A percentile compares a stretch with the other conserved stretches of the same genome.
Conservation (phyloP, 2,329 filamentous ascomycete species). For the Drechslerella coelobrocha region DNA sequence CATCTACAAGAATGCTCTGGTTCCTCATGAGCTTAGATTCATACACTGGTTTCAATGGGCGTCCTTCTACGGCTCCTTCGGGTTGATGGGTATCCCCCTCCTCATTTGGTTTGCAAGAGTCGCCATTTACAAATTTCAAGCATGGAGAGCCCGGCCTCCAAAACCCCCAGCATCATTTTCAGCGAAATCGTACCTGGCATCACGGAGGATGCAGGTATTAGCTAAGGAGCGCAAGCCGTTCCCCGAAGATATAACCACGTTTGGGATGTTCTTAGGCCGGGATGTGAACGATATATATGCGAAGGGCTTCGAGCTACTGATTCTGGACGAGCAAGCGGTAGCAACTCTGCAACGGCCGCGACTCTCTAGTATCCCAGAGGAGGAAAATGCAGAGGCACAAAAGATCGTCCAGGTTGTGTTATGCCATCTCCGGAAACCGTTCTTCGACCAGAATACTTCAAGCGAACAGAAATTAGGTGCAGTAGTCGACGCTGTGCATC, state of each 20-base stretch:
- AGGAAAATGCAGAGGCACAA: constrained; percentile 4
- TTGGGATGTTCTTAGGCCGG: constrained; percentile 32
- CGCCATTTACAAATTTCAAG: constrained; percentile 35
- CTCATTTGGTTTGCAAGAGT: constrained; percentile 41
- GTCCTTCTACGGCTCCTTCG: constrained; percentile 41
- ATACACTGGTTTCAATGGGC: constrained; percentile 39
- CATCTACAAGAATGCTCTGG: constrained; percentile 37
- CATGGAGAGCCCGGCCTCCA: constrained; percentile 36
- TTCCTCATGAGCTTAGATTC: constrained; percentile 34
- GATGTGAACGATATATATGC: constrained; percentile 31
- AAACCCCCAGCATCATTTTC: constrained; percentile 28
- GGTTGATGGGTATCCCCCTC: constrained; percentile 36
- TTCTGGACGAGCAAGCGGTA: constrained; percentile 40
- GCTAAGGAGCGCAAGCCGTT: constrained; percentile 15
- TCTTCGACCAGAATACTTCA: constrained; percentile 37
- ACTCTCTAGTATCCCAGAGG: constrained; percentile 41
- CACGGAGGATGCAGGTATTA: constrained; percentile 22
- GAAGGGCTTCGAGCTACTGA: constrained; percentile 42
- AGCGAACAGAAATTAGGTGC: constrained; percentile 33
- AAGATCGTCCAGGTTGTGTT: constrained; percentile 34
- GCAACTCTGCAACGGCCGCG: constrained; percentile 34
- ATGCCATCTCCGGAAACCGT: constrained; percentile 37
- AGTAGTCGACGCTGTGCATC: constrained; percentile 45
- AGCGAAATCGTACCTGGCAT: constrained; percentile 26
- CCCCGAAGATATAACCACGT: constrained; percentile 32